Conservation (phyloP, 2,329 filamentous ascomycete genomes). For the Fusarium mundagurra region DNA sequence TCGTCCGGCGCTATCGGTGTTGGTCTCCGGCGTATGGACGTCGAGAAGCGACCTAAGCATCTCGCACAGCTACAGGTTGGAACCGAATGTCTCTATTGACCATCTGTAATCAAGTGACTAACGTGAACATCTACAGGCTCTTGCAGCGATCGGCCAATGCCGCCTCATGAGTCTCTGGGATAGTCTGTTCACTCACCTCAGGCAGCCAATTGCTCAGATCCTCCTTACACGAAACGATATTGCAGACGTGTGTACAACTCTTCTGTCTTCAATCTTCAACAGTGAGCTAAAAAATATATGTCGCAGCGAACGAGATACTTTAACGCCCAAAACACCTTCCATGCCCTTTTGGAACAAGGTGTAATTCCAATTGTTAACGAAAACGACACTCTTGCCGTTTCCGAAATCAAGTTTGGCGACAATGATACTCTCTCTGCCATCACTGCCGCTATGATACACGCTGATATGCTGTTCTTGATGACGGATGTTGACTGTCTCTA, state of each 20-base stretch:
- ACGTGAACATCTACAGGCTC: conserved; percentile 62
- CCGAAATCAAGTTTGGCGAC: conserved; percentile 99
- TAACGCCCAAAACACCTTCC: conserved; percentile 96
- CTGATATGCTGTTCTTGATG: conserved; percentile 97
- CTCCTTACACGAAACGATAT: conserved; percentile 95
- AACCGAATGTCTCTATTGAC: not conserved
- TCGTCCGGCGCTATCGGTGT: conserved; percentile 98
- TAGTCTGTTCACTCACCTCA: conserved; percentile 85
- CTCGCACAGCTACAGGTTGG: conserved; percentile 83
- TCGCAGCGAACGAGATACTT: conserved; percentile 87
- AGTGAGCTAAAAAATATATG: not conserved
- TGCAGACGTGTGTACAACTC: conserved; percentile 73
- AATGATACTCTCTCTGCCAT: conserved; percentile 98
- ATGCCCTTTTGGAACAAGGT: conserved; percentile 89
- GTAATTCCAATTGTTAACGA: conserved; percentile 99
- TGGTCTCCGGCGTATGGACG: conserved; percentile 87
- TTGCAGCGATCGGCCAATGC: conserved; percentile 96
- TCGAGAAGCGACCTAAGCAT: conserved; percentile 88
- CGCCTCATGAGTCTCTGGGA: conserved; percentile 96
- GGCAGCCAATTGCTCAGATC: conserved; percentile 93
- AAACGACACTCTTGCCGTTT: conserved; percentile 95
- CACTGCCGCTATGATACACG: conserved; percentile 95
- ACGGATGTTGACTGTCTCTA: conserved; percentile 98
- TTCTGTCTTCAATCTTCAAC: not conserved
- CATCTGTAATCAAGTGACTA: conserved; percentile 3